These are phyloP conservation scores for Physcomitrium patens DNA, from an alignment of 225 moss, liverwort and hornwort genomes.

Conservation along the genomic window DNA sequence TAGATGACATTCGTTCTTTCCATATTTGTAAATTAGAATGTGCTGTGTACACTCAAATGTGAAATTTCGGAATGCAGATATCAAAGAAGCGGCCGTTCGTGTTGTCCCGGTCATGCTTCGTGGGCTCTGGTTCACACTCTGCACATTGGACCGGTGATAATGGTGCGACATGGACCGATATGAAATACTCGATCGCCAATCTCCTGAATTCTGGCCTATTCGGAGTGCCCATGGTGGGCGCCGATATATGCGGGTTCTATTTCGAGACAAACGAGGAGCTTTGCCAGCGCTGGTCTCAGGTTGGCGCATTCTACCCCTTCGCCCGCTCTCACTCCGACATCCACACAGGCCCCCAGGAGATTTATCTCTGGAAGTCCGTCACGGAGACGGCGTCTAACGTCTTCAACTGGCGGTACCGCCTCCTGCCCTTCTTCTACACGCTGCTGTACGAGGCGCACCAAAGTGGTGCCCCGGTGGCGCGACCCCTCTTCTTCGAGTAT, in stretches of 20 bases:
- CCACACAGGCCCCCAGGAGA: slow-evolving; percentile 49
- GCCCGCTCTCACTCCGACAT: slow-evolving; percentile 68
- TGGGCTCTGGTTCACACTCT: slow-evolving; percentile 54
- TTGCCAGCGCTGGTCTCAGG: slow-evolving; percentile 77
- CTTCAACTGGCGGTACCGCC: slow-evolving; percentile 68
- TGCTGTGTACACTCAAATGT: no score
- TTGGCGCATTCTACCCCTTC: slow-evolving; percentile 88
- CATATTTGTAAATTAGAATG: no score
- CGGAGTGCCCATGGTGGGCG: slow-evolving; percentile 72
- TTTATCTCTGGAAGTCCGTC: slow-evolving; percentile 77
- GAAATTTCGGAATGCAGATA: slow-evolving; percentile 23
- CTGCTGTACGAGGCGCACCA: slow-evolving; percentile 51
- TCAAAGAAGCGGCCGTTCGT: slow-evolving; percentile 61
- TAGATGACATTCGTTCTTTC: no score
- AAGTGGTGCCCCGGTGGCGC: slow-evolving; percentile 57
- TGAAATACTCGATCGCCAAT: slow-evolving; percentile 48
- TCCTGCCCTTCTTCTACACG: slow-evolving; percentile 78
- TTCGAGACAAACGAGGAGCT: slow-evolving; percentile 63
- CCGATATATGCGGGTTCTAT: slow-evolving; percentile 72
- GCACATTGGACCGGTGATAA: slow-evolving; percentile 92
- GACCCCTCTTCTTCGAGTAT: slow-evolving; percentile 80
- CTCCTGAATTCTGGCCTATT: slow-evolving; percentile 65
- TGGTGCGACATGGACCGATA: slow-evolving; percentile 58
- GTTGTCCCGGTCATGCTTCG: slow-evolving; percentile 60
- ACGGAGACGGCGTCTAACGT: slow-evolving; percentile 41